phyloP scores from a whole-genome alignment of 192 early-diverging fungal species.

The Coemansia sp. region DNA sequence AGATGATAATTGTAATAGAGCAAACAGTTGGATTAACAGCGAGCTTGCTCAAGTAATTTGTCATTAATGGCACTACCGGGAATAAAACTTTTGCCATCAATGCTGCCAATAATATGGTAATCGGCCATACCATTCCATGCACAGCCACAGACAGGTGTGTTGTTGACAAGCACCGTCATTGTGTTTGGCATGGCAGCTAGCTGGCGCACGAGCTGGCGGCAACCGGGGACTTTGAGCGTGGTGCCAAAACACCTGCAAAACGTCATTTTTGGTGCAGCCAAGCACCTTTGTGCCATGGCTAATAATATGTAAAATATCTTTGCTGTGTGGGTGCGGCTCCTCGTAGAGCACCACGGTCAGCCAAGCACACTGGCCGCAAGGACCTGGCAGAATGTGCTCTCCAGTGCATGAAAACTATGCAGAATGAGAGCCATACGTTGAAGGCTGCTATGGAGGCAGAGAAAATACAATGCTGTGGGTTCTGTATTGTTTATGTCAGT shows the following conservation, averaged over 20 bases:
- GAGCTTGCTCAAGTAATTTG: too few relatives aligned
- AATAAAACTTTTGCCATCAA: too few relatives aligned
- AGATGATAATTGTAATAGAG: too few relatives aligned
- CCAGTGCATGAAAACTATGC: conserved; percentile 45
- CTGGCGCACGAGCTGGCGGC: conserved; percentile 42
- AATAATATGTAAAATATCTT: conserved; percentile 47
- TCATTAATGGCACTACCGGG: too few relatives aligned
- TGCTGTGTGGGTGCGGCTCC: conserved; percentile 60
- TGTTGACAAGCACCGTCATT: conserved; percentile 42
- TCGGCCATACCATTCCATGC: conserved; percentile 49
- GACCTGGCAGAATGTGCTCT: conserved; percentile 42
- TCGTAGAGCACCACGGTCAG: conserved; percentile 96
- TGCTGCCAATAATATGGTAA: conserved; percentile 48
- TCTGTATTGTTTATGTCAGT: too few relatives aligned
- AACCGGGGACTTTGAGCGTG: conserved; percentile 54
- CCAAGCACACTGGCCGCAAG: conserved; percentile 42
- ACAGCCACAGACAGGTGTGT: conserved; percentile 46
- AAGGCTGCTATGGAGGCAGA: conserved; percentile 33
- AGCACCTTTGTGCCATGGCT: conserved; percentile 40
- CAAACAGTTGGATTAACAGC: too few relatives aligned
- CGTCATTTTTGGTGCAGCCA: conserved; percentile 14
- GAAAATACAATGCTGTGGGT: too few relatives aligned
- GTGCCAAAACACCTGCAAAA: conserved; percentile 55
- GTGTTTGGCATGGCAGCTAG: conserved; percentile 38
- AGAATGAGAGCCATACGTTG: conserved; percentile 39